Evolutionary conservation across 805 yeast species (phyloP), one percentile per base, ranked within the genome.

Genomic region (Candida rishiriensis): DNA sequence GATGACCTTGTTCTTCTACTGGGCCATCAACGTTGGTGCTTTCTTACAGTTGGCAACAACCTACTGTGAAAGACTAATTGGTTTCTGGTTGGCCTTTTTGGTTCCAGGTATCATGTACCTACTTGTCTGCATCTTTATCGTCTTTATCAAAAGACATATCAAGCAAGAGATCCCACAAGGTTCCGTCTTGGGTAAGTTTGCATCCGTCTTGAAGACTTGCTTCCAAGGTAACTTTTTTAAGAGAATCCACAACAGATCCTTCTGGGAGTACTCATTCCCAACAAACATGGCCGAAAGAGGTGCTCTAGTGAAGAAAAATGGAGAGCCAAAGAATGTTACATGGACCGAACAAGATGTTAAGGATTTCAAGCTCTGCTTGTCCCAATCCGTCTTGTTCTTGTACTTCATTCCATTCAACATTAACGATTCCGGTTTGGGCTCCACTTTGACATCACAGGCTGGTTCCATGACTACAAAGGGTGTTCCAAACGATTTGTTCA

Each of bases 11-110:
- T 64, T 71, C 37, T 76, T 75, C 58, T 76, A 76, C 60, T 75
- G 79, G 78, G 63, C 76, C 41, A 76, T 78, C 51, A 78, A 75
- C 54, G 65, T 75, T 47, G 82, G 81, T 49, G 75, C 79, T 9
- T 75, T 77, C 60, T 67, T 75, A 53, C 73, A 69, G 53, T 62
- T 76, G 42, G 80, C 77, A 16, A 73, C 81, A 15, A 67, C 78
- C 12, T 73, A 75, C 50, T 60, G 70, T 55, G 81, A 73, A 43
- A 72, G 75, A 63, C 59, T 70, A 52, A 66, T 76, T 46, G 81
- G 81, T 21, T 76, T 64, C 60, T 76, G 79, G 79, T 63, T 75
- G 38, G 81, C 80, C 3, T 76, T 68, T 63, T 67, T 76, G 51
- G 64, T 72, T 34, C 81, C 81, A 15, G 79, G 80, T 40, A 67